Conservation (phyloP, 1,284 basidiomycete species). For the Xanthoconium separans region DNA sequence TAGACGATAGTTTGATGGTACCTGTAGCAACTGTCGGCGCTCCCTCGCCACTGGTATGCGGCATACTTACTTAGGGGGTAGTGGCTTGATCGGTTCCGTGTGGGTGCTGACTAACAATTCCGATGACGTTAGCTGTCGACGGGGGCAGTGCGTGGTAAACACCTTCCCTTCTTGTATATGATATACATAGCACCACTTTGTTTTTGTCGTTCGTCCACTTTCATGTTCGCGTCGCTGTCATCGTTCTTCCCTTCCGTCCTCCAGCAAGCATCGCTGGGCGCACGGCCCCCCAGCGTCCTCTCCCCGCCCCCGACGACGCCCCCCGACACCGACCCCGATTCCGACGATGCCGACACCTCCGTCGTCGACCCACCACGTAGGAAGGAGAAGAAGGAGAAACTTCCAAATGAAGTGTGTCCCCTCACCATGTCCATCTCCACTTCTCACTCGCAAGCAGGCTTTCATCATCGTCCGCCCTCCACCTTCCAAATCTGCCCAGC, state of each 20-base stretch:
- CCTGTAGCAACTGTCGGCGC: not conserved
- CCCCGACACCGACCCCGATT: not conserved
- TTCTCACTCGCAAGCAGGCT: constrained; percentile 48
- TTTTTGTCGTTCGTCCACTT: not conserved
- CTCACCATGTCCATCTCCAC: constrained; percentile 2
- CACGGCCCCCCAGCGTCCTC: constrained; percentile 21
- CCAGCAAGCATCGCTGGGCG: constrained; percentile 29
- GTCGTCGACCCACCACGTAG: constrained; percentile 26
- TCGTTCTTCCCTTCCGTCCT: constrained; percentile 60
- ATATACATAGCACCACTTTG: constrained; percentile 20
- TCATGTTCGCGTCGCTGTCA: constrained; percentile 63
- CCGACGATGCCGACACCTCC: not conserved
- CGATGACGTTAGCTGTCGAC: constrained; percentile 6
- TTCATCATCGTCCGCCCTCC: constrained; percentile 87
- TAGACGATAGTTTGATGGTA: not conserved
- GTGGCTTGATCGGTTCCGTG: not conserved
- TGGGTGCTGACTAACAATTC: not conserved
- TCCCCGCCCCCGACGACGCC: constrained; percentile 16
- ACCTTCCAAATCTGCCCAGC: constrained; percentile 80
- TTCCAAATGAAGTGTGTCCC: constrained; percentile 52
- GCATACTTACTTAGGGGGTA: too few relatives aligned
- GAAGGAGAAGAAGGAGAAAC: constrained; percentile 46
- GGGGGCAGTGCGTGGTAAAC: constrained; percentile 5
- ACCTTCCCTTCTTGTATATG: constrained; percentile 3
- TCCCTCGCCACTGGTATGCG: too few relatives aligned